Conservation (phyloP, 139 green algal species). For the Coelastrella sp. region DNA sequence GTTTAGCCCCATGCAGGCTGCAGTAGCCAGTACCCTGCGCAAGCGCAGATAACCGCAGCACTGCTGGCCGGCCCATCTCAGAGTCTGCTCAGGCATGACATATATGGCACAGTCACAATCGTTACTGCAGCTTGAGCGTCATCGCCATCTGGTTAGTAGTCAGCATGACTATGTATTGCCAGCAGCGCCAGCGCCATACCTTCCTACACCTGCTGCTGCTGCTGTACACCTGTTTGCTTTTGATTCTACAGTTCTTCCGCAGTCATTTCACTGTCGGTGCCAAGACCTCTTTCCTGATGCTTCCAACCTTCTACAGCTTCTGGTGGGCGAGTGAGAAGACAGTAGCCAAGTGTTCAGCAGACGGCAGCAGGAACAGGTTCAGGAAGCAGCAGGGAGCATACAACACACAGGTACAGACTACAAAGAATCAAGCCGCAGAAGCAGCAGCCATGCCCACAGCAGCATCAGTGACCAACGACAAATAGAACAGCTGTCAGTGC, state of each 20-base stretch:
- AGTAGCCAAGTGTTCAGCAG: not conserved
- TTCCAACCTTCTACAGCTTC: slow-evolving; percentile 35
- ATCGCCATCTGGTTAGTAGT: not conserved
- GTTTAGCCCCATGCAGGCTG: not conserved
- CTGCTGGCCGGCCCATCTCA: not conserved
- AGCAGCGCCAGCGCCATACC: not conserved
- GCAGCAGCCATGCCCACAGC: not conserved
- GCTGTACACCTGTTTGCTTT: not conserved
- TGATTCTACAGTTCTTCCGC: slow-evolving; percentile 27
- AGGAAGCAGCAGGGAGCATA: not conserved
- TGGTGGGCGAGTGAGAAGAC: slow-evolving; percentile 23
- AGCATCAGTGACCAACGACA: not conserved
- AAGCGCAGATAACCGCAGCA: too few relatives aligned
- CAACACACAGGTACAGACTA: not conserved
- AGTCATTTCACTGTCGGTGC: slow-evolving; percentile 38
- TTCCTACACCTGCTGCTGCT: not conserved
- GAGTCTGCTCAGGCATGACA: not conserved
- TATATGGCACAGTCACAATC: not conserved
- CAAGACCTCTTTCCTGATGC: slow-evolving; percentile 34
- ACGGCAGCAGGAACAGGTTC: slow-evolving; percentile 2
- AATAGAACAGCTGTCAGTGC: not conserved
- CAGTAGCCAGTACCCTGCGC: too few relatives aligned
- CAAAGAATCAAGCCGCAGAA: not conserved
- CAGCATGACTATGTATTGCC: not conserved
- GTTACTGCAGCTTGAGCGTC: not conserved